phyloP scores from a whole-genome alignment of 345 rosid species.

The Moricandia moricandioides region DNA sequence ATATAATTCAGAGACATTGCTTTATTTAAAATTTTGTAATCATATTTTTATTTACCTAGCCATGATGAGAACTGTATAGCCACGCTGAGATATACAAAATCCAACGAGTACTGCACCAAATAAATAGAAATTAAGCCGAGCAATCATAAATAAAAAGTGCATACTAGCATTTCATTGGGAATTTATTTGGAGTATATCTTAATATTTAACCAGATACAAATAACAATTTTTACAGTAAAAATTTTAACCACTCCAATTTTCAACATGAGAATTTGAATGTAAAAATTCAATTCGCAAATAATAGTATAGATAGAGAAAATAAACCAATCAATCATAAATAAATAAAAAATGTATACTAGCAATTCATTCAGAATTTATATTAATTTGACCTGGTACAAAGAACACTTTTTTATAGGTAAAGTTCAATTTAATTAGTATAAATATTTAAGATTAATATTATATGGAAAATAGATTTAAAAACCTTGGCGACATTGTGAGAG shows the following conservation, averaged over 20 bases:
- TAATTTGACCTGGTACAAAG: background rate
- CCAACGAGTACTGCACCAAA: conserved; percentile 85
- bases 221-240: no score
- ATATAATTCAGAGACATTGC: background rate
- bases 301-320: no score
- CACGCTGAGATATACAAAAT: conserved; percentile 86
- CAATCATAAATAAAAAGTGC: background rate
- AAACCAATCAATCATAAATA: background rate
- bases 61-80: conserved; percentile 88
- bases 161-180: background rate
- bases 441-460: background rate
- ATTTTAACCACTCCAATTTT: no score
- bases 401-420: background rate
- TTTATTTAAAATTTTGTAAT: background rate
- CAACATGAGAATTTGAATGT: no score
- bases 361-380: background rate
- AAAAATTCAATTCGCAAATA: no score
- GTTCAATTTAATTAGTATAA: background rate
- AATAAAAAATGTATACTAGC: background rate
- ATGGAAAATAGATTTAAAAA: conserved; percentile 13
- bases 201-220: background rate
- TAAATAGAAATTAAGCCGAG: background rate
- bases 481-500: conserved; percentile 90
- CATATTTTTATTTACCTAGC: conserved; percentile 52
- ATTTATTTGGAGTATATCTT: background rate